Evolutionary conservation across 2,329 filamentous ascomycete genomes (phyloP).

Genomic region (Cadophora gregata): DNA sequence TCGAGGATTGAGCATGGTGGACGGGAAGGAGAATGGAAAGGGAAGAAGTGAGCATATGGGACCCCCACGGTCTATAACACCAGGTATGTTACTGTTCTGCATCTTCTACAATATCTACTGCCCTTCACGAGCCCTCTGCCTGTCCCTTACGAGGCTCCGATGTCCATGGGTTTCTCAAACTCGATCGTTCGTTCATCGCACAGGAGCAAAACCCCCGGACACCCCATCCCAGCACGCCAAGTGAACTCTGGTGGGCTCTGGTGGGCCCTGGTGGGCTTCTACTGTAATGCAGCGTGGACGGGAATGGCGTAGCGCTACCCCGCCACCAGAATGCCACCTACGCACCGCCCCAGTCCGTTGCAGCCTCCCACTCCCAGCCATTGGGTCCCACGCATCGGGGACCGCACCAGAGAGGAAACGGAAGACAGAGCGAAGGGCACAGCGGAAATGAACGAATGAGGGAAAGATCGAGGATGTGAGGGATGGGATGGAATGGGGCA

Average conservation of each 20-base stretch:
- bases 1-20: constrained; percentile 26
- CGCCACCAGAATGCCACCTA: constrained; percentile 28
- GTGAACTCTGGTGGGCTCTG: constrained; percentile 15
- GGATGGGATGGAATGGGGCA: not conserved
- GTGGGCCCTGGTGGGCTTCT: not conserved
- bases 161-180: not conserved
- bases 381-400: constrained; percentile 9
- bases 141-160: not conserved
- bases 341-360: constrained; percentile 10
- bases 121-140: not conserved
- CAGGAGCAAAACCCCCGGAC: constrained; percentile 7
- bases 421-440: not conserved
- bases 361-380: not conserved
- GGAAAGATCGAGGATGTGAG: not conserved
- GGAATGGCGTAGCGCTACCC: constrained; percentile 33
- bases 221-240: not conserved
- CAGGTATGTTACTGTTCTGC: constrained; percentile 29
- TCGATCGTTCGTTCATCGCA: constrained; percentile 12
- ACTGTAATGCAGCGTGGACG: constrained; percentile 16
- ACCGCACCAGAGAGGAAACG: not conserved
- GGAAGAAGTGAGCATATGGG: not conserved
- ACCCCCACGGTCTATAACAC: constrained; percentile 21
- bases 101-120: not conserved
- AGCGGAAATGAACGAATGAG: not conserved
- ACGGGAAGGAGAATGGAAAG: constrained; percentile 21